Conservation (phyloP, 108 stramenopile genomes). For the Cyclostephanos tholiformis region DNA sequence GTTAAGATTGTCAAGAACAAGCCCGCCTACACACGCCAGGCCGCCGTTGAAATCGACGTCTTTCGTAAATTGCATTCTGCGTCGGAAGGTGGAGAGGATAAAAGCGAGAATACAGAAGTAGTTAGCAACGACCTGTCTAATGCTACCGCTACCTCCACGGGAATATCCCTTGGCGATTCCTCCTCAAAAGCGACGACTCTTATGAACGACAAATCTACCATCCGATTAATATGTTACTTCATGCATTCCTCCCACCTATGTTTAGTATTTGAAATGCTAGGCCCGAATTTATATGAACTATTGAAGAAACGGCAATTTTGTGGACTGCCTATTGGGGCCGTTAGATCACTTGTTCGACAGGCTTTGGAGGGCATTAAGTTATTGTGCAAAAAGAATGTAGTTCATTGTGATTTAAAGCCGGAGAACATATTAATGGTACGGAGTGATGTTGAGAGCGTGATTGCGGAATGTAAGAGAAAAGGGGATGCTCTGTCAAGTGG, state of each 20-base stretch:
- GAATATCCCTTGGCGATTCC: background rate
- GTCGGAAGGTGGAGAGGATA: conserved; percentile 6
- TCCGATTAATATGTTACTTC: conserved; percentile 87
- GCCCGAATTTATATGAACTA: conserved; percentile 93
- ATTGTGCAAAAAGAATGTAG: conserved; percentile 74
- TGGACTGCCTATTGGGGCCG: conserved; percentile 84
- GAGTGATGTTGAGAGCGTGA: conserved; percentile 52
- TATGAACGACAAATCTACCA: conserved; percentile 49
- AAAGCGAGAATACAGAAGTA: conserved; percentile 20
- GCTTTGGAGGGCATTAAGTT: conserved; percentile 68
- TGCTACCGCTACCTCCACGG: background rate
- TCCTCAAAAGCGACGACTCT: conserved; percentile 7
- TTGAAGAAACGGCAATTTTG: conserved; percentile 93
- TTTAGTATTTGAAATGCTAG: conserved; percentile 93
- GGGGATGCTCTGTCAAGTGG: background rate
- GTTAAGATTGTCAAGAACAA: conserved; percentile 98
- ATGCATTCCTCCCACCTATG: conserved; percentile 91
- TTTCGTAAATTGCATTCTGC: conserved; percentile 57
- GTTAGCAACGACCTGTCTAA: conserved; percentile 18
- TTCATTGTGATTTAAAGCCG: conserved; percentile 99
- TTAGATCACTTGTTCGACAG: conserved; percentile 75
- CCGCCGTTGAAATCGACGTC: conserved; percentile 92
- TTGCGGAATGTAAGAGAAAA: conserved; percentile 41
- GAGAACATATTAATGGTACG: conserved; percentile 94
- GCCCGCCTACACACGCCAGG: conserved; percentile 93